Conservation (phyloP, 2,329 filamentous ascomycete species). For the Trichothecium roseum region DNA sequence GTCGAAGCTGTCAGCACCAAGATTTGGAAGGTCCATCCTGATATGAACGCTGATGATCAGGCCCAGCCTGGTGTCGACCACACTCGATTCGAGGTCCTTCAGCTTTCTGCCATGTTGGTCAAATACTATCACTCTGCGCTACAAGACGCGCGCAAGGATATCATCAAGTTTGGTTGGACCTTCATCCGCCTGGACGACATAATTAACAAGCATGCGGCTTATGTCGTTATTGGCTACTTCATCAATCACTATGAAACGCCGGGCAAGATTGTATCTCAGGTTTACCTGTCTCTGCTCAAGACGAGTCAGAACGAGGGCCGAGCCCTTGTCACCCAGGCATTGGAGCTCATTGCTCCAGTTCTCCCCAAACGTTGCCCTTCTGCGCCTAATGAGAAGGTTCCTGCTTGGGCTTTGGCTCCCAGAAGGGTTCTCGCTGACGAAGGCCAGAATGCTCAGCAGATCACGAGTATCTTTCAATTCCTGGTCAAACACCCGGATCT, state of each 20-base stretch:
- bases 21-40: slow-evolving; percentile 84
- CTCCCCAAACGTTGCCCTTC: slow-evolving; percentile 72
- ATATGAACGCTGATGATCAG: slow-evolving; percentile 73
- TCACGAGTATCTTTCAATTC: slow-evolving; percentile 97
- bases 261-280: slow-evolving; percentile 88
- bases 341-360: slow-evolving; percentile 92
- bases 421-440: slow-evolving; percentile 89
- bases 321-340: slow-evolving; percentile 81
- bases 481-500: slow-evolving; percentile 83
- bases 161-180: slow-evolving; percentile 98
- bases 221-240: slow-evolving; percentile 95
- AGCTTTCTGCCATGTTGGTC: slow-evolving; percentile 87
- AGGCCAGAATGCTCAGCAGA: slow-evolving; percentile 86
- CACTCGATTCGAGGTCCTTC: slow-evolving; percentile 88
- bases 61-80: slow-evolving; percentile 84
- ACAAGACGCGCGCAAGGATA: slow-evolving; percentile 88
- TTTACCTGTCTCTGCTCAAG: slow-evolving; percentile 83
- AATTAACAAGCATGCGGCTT: slow-evolving; percentile 97
- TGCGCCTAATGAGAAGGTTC: slow-evolving; percentile 58
- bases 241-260: slow-evolving; percentile 96
- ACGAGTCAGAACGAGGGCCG: slow-evolving; percentile 94
- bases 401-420: slow-evolving; percentile 82
- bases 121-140: slow-evolving; percentile 88
- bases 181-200: slow-evolving; percentile 98
- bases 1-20: slow-evolving; percentile 86